Percentiles rank a stretch among this genome's conserved stretches.
phyloP scores from a whole-genome alignment of 345 rosid genomes.

The Brassica nigra region DNA sequence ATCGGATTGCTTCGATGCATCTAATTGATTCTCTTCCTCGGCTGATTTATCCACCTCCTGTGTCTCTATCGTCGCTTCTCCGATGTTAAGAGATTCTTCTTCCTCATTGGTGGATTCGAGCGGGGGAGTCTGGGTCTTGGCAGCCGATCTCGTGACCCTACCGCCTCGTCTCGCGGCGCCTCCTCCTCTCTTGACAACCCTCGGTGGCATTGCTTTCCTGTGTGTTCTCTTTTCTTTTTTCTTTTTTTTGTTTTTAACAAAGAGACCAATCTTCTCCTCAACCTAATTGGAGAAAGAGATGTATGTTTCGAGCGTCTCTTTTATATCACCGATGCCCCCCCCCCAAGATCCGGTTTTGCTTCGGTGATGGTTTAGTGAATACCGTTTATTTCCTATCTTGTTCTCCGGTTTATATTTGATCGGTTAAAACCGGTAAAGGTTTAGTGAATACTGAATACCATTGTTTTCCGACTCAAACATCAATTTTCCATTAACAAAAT shows the following conservation, averaged over 20 bases:
- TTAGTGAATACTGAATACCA: too few relatives aligned
- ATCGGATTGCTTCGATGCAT: slow-evolving; percentile 23
- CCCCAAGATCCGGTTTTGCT: background rate
- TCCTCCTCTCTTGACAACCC: slow-evolving; percentile 59
- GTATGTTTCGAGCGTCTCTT: background rate
- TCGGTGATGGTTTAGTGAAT: background rate
- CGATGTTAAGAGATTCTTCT: slow-evolving; percentile 45
- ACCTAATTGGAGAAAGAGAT: background rate
- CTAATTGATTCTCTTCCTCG: slow-evolving; percentile 38
- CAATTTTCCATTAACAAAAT: too few relatives aligned
- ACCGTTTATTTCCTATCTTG: background rate
- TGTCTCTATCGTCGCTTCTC: slow-evolving; percentile 40
- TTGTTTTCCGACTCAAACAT: too few relatives aligned
- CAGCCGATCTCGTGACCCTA: slow-evolving; percentile 50
- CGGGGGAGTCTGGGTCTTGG: slow-evolving; percentile 51
- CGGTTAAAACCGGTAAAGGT: background rate
- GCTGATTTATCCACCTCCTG: slow-evolving; percentile 19
- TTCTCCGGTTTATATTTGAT: background rate
- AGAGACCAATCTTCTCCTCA: background rate
- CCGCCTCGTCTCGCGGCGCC: slow-evolving; percentile 61
- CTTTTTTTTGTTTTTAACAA: background rate
- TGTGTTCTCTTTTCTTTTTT: background rate
- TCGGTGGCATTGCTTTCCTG: slow-evolving; percentile 65
- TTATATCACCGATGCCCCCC: background rate
- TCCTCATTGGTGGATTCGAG: slow-evolving; percentile 26